phyloP scores from a whole-genome alignment of 1,284 basidiomycete species.

The Taiwanofungus camphoratus region DNA sequence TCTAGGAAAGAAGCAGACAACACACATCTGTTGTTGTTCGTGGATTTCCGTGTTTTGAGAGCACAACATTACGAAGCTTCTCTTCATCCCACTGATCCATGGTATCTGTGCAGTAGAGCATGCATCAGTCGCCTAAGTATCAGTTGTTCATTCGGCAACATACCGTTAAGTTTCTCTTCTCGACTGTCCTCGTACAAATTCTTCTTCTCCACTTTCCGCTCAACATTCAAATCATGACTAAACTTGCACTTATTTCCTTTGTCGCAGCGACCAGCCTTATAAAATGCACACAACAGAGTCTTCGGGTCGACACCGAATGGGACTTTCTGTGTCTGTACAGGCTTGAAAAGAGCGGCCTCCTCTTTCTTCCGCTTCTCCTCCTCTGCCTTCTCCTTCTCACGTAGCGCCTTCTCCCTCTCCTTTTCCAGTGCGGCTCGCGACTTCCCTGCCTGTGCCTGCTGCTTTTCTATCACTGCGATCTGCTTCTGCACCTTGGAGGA shows the following conservation, averaged over 20 bases:
- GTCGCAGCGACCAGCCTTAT: constrained; percentile 84
- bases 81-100: constrained; percentile 99
- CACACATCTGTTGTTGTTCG: constrained; percentile 87
- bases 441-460: constrained; percentile 69
- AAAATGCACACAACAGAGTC: constrained; percentile 84
- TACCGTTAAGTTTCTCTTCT: constrained; percentile 75
- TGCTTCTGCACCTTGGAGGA: constrained; percentile 89
- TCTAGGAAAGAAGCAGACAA: constrained; percentile 8
- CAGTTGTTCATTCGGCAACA: constrained; percentile 19
- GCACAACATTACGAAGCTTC: constrained; percentile 82
- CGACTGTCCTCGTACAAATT: constrained; percentile 91
- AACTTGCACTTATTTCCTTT: constrained; percentile 95
- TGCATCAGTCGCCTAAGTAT: constrained; percentile 1
- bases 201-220: constrained; percentile 92
- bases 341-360: constrained; percentile 76
- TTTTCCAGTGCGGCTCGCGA: constrained; percentile 74
- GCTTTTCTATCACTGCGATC: constrained; percentile 75
- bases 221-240: constrained; percentile 88
- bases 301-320: constrained; percentile 96
- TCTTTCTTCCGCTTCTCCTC: constrained; percentile 85
- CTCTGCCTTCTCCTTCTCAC: constrained; percentile 73
- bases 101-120: constrained; percentile 54
- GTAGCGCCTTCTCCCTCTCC: constrained; percentile 71
- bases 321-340: constrained; percentile 80
- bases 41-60: constrained; percentile 88